Base-by-base conservation (phyloP, 1,139 yeast genomes). In the Kurtzmaniella quercitrusa region DNA sequence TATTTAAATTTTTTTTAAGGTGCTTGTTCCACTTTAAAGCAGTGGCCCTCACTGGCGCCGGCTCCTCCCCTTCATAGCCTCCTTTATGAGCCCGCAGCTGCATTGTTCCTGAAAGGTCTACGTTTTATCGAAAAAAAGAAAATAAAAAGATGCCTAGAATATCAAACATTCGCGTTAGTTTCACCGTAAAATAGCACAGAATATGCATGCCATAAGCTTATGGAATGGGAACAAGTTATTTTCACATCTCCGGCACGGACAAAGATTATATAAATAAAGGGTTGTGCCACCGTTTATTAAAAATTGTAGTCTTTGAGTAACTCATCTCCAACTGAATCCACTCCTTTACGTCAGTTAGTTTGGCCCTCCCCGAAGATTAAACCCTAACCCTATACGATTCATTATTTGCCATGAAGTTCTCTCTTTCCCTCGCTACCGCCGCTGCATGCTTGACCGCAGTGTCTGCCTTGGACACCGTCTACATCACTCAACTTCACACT, bases 401-500 rank as follows among this genome's bases (percentile, higher is more conserved):
- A 33, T 39, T 41, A 33, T 39, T 18, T 33, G 32, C 37, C 17
- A 56, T 56, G 61, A 54, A 53, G 47, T 50, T 54, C 45, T 45
- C 43, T 30, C 39, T 50, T 18, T 42, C 54, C 42, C 43, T 52
- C 20, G 48, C 59, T 34, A 40, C 52, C 38, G 53, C 51, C 42
- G 45, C 45, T 17, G 45, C 55, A 21, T 40, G 55, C 20, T 42
- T 42, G 23, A 37, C 37, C 33, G 50, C 53, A 23, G 54, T 51
- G 19, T 43, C 55, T 12, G 63, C 66, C 32, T 34, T 34, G 22
- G 45, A 51, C 22, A 50, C 57, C 32, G 54, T 53, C 26, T 56
- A 47, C 44, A 63, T 61, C 45, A 63, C 68, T 38, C 51, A 56
- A 26, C 45, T 54, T 46, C 56, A 55, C 46, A 42, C 49, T 42